phyloP scores from a whole-genome alignment of 1,284 basidiomycete species.

The Ceratobasidium papillatum region DNA sequence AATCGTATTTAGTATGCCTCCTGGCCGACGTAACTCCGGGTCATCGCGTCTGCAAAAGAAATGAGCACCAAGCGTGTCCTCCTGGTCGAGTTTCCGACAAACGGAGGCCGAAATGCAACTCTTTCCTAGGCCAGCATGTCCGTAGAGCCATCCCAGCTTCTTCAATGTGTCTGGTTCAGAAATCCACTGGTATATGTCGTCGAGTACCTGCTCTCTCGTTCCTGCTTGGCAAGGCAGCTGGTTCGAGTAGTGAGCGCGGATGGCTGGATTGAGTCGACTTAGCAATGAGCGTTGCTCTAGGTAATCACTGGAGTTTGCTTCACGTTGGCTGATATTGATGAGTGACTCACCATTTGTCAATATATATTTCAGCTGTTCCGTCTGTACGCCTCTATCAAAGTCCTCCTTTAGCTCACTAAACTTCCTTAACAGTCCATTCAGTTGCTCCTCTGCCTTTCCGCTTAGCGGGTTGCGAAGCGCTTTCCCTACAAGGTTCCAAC shows the following conservation, averaged over 20 bases:
- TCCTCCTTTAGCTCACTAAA: not conserved
- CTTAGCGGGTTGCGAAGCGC: not conserved
- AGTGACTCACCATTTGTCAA: not conserved
- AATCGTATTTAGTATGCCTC: not conserved
- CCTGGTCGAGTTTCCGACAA: not conserved
- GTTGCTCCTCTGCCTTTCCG: not conserved
- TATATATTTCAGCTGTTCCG: not conserved
- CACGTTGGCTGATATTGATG: too few species aligned
- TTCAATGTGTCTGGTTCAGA: not conserved
- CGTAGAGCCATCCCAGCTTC: conserved; percentile 15
- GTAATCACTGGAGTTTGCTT: not conserved
- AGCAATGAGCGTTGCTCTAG: conserved; percentile 10
- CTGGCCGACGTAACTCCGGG: not conserved
- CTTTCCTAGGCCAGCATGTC: conserved; percentile 9
- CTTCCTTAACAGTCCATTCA: not conserved
- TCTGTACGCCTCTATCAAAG: conserved; percentile 9
- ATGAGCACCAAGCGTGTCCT: not conserved
- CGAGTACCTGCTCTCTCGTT: not conserved
- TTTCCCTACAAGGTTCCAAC: not conserved
- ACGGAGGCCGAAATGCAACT: conserved; percentile 10
- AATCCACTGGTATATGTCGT: not conserved
- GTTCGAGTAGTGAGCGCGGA: not conserved
- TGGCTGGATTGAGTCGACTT: conserved; percentile 3
- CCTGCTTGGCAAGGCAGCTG: not conserved
- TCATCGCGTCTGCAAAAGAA: conserved; percentile 29